Percentiles rank a stretch among this genome's conserved stretches.
Evolutionary conservation across 73 alveolate species (phyloP).

Genomic region (Paramecium caudatum): DNA sequence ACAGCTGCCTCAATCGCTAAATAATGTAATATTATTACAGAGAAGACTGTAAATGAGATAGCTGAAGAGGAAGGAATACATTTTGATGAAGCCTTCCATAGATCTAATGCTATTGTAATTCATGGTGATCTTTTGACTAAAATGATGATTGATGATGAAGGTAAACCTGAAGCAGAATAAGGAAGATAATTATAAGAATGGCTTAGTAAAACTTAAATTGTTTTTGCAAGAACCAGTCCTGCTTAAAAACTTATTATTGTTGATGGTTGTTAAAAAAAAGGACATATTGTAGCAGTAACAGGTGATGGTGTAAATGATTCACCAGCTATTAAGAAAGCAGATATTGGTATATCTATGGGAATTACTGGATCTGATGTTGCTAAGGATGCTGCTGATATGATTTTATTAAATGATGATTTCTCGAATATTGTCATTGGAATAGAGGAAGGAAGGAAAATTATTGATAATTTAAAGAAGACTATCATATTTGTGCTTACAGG

Average conservation of each 20-base stretch:
- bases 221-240: conserved; percentile 98
- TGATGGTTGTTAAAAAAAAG: conserved; percentile 93
- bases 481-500: conserved; percentile 60
- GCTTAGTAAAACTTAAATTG: conserved; percentile 89
- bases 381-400: conserved; percentile 96
- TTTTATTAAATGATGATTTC: conserved; percentile 87
- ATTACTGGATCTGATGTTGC: conserved; percentile 86
- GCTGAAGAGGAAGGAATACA: conserved; percentile 80
- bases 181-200: conserved; percentile 82
- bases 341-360: conserved; percentile 85
- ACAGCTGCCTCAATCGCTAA: conserved; percentile 99
- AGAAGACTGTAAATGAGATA: conserved; percentile 81
- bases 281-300: conserved; percentile 98
- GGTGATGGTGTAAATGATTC: conserved; percentile 89
- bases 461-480: conserved; percentile 90
- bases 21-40: conserved; percentile 84
- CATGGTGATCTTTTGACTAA: conserved; percentile 88
- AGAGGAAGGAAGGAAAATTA: conserved; percentile 96
- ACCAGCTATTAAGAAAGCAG: conserved; percentile 84
- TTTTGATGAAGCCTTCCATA: conserved; percentile 83
- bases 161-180: conserved; percentile 83
- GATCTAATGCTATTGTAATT: conserved; percentile 84
- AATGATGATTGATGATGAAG: conserved; percentile 82
- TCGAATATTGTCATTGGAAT: conserved; percentile 83
- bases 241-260: conserved; percentile 96